A percentile compares a stretch with the other conserved stretches of the same genome.
Conservation (phyloP, 805 yeast genomes). For the Huiozyma sinensis region DNA sequence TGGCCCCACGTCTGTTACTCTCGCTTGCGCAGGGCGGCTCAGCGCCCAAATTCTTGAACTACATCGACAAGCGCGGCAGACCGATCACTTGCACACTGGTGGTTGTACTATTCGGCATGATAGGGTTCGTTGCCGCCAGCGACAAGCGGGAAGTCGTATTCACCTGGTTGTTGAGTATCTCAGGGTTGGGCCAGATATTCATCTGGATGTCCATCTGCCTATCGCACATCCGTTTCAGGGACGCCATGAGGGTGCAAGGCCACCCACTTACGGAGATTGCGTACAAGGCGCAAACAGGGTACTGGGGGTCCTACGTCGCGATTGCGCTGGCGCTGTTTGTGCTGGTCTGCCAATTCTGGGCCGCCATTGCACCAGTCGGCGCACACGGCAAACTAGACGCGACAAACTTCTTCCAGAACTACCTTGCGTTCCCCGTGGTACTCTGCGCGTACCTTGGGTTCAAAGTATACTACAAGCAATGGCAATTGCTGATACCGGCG, state of each 20-base stretch:
- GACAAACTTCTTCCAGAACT: constrained; percentile 38
- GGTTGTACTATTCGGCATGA: constrained; percentile 39
- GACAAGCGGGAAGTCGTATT: constrained; percentile 47
- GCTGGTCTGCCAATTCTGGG: constrained; percentile 61
- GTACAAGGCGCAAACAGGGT: constrained; percentile 48
- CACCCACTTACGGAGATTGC: not conserved
- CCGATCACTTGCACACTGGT: constrained; percentile 40
- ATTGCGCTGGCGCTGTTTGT: constrained; percentile 40
- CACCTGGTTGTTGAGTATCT: constrained; percentile 66
- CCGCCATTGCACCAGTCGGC: constrained; percentile 49
- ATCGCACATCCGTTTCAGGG: constrained; percentile 59
- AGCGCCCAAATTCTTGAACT: constrained; percentile 38
- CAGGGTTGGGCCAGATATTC: constrained; percentile 67
- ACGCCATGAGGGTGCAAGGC: constrained; percentile 43
- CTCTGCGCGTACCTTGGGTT: constrained; percentile 35
- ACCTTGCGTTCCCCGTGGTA: constrained; percentile 38
- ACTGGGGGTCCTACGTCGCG: constrained; percentile 48
- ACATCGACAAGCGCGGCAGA: constrained; percentile 42
- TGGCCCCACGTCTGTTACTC: constrained; percentile 45
- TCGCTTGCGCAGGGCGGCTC: constrained; percentile 43
- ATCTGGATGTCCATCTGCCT: constrained; percentile 70
- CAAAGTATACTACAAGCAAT: constrained; percentile 38
- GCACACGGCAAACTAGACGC: constrained; percentile 22
- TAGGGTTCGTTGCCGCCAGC: constrained; percentile 56
- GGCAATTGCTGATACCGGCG: constrained; percentile 27